phyloP scores from a whole-genome alignment of 768 basidiomycete species.

The Jaapia argillacea region DNA sequence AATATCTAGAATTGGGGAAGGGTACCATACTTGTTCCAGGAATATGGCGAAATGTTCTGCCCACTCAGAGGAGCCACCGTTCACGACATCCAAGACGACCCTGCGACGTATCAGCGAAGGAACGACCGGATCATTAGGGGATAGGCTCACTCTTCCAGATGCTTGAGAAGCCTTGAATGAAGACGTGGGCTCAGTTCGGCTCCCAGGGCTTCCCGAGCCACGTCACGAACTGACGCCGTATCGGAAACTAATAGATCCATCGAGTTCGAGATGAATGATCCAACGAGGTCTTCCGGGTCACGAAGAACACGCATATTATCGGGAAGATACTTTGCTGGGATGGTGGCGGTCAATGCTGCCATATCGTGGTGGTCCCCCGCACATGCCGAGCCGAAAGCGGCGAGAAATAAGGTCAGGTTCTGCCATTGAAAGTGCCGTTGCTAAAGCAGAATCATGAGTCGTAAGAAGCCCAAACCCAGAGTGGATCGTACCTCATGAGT shows the following conservation, averaged over 20 bases:
- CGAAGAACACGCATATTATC: conserved; percentile 60
- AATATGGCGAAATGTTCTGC: conserved; percentile 39
- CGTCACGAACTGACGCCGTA: conserved; percentile 60
- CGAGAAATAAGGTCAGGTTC: conserved; percentile 70
- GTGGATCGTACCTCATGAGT: conserved; percentile 24
- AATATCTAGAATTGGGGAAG: neutral
- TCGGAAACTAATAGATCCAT: conserved; percentile 62
- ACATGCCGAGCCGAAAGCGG: conserved; percentile 62
- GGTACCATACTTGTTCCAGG: conserved; percentile 62
- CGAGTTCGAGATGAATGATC: conserved; percentile 56
- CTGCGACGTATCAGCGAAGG: conserved; percentile 17
- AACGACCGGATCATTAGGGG: neutral
- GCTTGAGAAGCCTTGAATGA: conserved; percentile 56
- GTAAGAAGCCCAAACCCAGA: conserved; percentile 3
- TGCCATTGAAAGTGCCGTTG: conserved; percentile 78
- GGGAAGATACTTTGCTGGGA: conserved; percentile 52
- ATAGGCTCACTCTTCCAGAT: conserved; percentile 53
- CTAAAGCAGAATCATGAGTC: conserved; percentile 25
- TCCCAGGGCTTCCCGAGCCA: conserved; percentile 73
- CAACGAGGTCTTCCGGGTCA: conserved; percentile 47
- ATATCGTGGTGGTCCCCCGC: conserved; percentile 41
- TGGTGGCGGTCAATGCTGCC: conserved; percentile 37
- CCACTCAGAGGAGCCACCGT: conserved; percentile 32
- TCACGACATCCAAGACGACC: conserved; percentile 41
- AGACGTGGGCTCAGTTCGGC: conserved; percentile 65